Evolutionary conservation across 2,329 filamentous ascomycete species (phyloP).

Genomic region (Stagonosporopsis vannaccii): DNA sequence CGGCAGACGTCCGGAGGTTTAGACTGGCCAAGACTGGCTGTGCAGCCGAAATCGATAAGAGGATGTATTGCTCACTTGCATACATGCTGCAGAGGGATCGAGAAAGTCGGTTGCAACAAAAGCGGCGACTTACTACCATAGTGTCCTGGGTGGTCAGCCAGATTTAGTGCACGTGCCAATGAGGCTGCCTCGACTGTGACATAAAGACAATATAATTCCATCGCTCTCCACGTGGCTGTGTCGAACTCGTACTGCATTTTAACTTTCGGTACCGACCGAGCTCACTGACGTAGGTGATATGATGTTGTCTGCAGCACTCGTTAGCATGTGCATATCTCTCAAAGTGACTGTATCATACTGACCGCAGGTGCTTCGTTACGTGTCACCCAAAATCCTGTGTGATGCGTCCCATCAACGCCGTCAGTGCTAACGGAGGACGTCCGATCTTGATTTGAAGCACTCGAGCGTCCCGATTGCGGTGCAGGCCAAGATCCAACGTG

Average conservation of each 20-base stretch:
- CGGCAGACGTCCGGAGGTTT: slow-evolving; percentile 8
- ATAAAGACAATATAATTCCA: background rate
- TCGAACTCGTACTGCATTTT: too few species aligned
- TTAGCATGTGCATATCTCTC: background rate
- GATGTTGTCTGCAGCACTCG: background rate
- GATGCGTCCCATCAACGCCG: background rate
- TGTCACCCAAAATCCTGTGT: background rate
- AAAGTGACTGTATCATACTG: background rate
- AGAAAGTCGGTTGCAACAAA: background rate
- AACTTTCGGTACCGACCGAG: background rate
- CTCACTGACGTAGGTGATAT: background rate
- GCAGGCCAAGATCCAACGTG: background rate
- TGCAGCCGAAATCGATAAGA: slow-evolving; percentile 17
- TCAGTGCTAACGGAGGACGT: background rate
- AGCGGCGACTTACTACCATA: background rate
- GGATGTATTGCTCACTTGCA: slow-evolving; percentile 18
- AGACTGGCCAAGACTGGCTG: slow-evolving; percentile 5
- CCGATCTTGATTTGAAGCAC: background rate
- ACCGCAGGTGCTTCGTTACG: background rate
- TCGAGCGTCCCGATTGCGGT: background rate
- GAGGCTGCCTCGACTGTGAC: background rate
- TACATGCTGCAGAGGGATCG: slow-evolving; percentile 2
- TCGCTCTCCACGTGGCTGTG: background rate
- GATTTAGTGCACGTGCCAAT: background rate
- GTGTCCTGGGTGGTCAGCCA: background rate